phyloP scores from a whole-genome alignment of 78 protist genomes.

The Pelomyxa schiedti region DNA sequence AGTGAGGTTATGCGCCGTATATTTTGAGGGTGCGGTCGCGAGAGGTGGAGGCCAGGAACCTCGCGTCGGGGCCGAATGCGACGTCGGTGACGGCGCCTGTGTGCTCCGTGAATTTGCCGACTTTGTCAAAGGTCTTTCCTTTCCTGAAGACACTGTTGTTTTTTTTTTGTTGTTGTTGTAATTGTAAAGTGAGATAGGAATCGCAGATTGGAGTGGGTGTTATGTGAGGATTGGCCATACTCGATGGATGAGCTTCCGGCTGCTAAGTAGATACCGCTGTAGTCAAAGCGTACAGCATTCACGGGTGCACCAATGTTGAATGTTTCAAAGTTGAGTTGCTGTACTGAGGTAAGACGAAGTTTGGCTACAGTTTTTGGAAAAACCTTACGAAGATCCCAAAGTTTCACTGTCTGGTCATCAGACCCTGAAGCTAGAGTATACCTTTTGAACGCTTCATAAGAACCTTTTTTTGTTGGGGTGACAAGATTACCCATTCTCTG shows the following conservation, averaged over 20 bases:
- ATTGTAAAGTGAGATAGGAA: too few species aligned
- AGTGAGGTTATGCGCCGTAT: too few species aligned
- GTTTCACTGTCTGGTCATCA: constrained; percentile 14
- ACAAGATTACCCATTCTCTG: constrained; percentile 78
- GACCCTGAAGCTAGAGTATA: constrained; percentile 17
- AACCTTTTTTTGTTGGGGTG: too few species aligned
- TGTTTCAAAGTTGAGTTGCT: constrained; percentile 18
- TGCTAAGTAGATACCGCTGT: constrained; percentile 41
- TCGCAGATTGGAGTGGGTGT: too few species aligned
- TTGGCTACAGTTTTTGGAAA: not conserved
- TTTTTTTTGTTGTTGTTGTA: too few species aligned
- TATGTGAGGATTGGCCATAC: too few species aligned
- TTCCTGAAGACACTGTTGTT: too few species aligned
- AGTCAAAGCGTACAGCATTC: constrained; percentile 37
- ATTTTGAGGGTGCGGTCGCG: constrained; percentile 16
- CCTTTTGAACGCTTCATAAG: not conserved
- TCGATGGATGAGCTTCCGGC: not conserved
- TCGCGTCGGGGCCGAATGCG: constrained; percentile 16
- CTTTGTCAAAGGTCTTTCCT: constrained; percentile 8
- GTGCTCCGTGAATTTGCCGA: not conserved
- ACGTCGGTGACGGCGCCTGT: constrained; percentile 2
- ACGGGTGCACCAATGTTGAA: not conserved
- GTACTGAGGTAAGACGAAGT: not conserved
- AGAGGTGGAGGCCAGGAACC: not conserved
- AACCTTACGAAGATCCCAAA: constrained; percentile 79